Base-by-base conservation (phyloP, 75 land plant genomes). In the Larix kaempferi region DNA sequence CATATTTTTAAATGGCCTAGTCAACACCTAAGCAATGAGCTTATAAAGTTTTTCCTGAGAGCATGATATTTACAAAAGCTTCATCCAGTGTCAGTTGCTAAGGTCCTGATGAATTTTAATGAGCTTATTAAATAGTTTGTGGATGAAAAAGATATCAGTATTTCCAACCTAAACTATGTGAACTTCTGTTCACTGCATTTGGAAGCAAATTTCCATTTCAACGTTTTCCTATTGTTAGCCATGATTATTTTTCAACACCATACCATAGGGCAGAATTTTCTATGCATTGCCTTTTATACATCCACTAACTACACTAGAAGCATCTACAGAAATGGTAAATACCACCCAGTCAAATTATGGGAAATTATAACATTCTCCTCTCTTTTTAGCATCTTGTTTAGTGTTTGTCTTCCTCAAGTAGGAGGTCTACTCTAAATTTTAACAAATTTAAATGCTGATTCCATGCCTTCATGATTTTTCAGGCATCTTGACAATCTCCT, bases 401-500 rank as follows among this genome's bases (percentile, higher is more conserved):
- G 41, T 4, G 0, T 39, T 10, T 49, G 54, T 7, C 35, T 65
- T 65, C 69, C n/a, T 65, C 35, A 16, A 1, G 7, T 65, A 37
- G 6, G 35, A 33, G 35, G 41, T 65, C 8, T 65, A 33, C 6
- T 23, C 17, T 5, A 66, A 66, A 61, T 61, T 25, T 63, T 44
- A 7, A 44, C 0, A 10, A 49, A 49, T 49, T 49, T 2, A 29
- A 64, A 69, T 69, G 52, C 25, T 69, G n/a, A 69, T 14, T 69
- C 54, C 11, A 49, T 59, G 5, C 17, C 59, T 59, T 60, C 71
- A n/a, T 57, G 78, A 29, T 35, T 23, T 25, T 86, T 59, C 80
- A 97, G 99, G 88, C 98, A 97, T 81, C 90, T 97, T 35, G 99
- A 97, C 76, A 97, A 97, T 73, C 91, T 97, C 58, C 95, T 97